Evolutionary conservation across 148 eudicot genomes (phyloP), one percentile per base, ranked within the genome.

Genomic region (Rhododendron griersonianum): DNA sequence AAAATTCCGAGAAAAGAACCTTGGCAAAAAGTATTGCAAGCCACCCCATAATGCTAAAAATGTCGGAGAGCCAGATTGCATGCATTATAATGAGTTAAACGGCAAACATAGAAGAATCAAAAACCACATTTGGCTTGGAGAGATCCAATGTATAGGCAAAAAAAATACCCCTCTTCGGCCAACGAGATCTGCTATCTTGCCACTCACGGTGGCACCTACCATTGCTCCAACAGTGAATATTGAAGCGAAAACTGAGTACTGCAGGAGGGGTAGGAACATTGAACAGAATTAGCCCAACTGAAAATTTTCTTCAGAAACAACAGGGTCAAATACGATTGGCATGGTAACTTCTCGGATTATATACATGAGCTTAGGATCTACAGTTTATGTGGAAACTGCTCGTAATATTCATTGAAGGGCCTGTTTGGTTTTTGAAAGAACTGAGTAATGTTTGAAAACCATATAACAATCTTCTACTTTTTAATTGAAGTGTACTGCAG

Each of bases 151-250:
- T 45, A 41, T 19, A 21, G 51, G 84, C 93, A 79, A 90, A 93
- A 94, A 4, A 4, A 78, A 69, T 67, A 67, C 73, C 73, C 73
- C 15, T 88, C 83, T 90, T n/a, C 92, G 91, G 81, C 95, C 94
- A 57, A 92, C 47, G 71, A 75, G 86, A 85, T 93, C 94, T 21
- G 95, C 88, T 51, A 90, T 61, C 80, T 88, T 89, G 8, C 95
- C 95, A 87, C 93, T 91, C 19, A 89, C 61, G 11, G 89, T 76
- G 45, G 95, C 87, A 63, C 95, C 95, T 47, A 92, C 16, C 88
- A 92, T 86, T 85, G 87, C 93, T 87, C 95, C 95, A 67, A 92
- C 59, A 3, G 90, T 91, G 85, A 89, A 1, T 71, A 93, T 81
- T 3, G 78, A 87, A 78, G 87, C 88, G 59, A 85, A 85, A 51